phyloP scores from a whole-genome alignment of 306 rosid genomes.

The Datisca glomerata region DNA sequence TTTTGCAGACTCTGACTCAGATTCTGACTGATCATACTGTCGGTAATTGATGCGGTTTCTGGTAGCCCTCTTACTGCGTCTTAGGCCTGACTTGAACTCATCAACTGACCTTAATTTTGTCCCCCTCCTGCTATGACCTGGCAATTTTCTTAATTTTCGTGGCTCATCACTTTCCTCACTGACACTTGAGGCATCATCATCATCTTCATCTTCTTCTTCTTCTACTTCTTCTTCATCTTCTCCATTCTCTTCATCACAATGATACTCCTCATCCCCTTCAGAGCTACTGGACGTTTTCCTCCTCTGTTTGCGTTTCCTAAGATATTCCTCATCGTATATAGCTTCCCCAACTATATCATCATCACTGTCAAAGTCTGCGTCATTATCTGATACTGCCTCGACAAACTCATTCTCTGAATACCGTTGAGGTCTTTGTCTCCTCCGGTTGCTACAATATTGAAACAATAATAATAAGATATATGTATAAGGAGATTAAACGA shows the following conservation, averaged over 20 bases:
- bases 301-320: constrained; percentile 75
- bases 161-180: constrained; percentile 91
- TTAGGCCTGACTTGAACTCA: constrained; percentile 74
- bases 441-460: constrained; percentile 43
- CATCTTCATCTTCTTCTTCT: constrained; percentile 30
- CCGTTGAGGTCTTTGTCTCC: constrained; percentile 77
- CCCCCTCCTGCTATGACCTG: constrained; percentile 73
- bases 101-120: constrained; percentile 75
- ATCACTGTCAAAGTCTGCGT: constrained; percentile 74
- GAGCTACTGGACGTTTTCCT: constrained; percentile 82
- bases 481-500: constrained; percentile 11
- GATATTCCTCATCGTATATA: constrained; percentile 87
- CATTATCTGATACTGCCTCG: constrained; percentile 69
- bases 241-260: constrained; percentile 76
- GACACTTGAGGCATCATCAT: constrained; percentile 44
- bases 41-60: constrained; percentile 68
- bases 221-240: constrained; percentile 89
- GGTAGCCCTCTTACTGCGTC: constrained; percentile 96
- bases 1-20: constrained; percentile 63
- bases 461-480: constrained; percentile 3
- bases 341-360: constrained; percentile 98
- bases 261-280: constrained; percentile 95
- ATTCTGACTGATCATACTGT: constrained; percentile 75
- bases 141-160: constrained; percentile 46
- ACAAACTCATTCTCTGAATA: constrained; percentile 80